Conservation (phyloP, 1,139 yeast species). For the Zygosaccharomyces pseudobailii region DNA sequence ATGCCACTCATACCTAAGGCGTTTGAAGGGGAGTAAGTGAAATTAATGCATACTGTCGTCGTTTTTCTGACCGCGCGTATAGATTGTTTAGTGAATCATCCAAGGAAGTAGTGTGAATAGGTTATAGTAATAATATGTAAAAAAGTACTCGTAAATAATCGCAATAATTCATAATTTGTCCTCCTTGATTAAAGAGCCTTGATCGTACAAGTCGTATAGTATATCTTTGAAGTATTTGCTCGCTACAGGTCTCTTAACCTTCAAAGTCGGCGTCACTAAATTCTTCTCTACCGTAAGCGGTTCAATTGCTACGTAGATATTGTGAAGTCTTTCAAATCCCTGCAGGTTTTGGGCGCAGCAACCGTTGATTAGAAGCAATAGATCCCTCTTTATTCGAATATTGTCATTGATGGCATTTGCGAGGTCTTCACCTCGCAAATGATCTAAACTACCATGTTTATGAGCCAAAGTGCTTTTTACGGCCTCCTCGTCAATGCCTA, state of each 20-base stretch:
- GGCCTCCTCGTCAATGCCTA: conserved; percentile 52
- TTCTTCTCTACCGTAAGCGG: conserved; percentile 63
- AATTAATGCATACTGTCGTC: not conserved
- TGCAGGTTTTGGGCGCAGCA: conserved; percentile 32
- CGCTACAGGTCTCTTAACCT: conserved; percentile 62
- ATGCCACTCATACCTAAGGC: conserved; percentile 32
- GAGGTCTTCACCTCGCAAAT: conserved; percentile 26
- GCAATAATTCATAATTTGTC: conserved; percentile 5
- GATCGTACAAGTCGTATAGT: conserved; percentile 54
- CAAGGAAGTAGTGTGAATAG: not conserved
- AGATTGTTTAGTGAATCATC: not conserved
- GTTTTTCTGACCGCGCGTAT: not conserved
- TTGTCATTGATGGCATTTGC: conserved; percentile 29
- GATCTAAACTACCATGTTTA: conserved; percentile 16
- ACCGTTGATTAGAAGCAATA: conserved; percentile 31
- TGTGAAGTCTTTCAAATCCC: conserved; percentile 62
- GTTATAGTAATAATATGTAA: not conserved
- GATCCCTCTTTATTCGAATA: conserved; percentile 20
- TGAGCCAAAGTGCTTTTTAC: conserved; percentile 24
- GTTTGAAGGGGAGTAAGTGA: not conserved
- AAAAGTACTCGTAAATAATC: not conserved
- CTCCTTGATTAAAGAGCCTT: conserved; percentile 40
- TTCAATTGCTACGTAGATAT: conserved; percentile 54
- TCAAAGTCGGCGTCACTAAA: conserved; percentile 70
- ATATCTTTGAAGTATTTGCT: conserved; percentile 45